Conservation (phyloP, 768 basidiomycete species). For the Russula virescens region DNA sequence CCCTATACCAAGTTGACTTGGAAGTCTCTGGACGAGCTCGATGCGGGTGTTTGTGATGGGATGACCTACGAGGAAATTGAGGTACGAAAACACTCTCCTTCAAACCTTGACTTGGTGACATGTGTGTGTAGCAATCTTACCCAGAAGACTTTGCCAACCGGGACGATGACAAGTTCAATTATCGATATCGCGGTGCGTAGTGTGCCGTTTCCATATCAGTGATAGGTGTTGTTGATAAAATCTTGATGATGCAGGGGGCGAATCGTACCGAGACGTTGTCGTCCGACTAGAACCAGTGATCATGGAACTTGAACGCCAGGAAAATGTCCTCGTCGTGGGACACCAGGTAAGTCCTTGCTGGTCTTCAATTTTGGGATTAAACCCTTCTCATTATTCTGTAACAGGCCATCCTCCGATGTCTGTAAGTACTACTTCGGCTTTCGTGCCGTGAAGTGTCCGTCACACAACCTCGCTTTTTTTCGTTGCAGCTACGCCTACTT, state of each 20-base stretch:
- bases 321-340: constrained; percentile 94
- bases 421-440: constrained; percentile 39
- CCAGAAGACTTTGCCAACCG: constrained; percentile 98
- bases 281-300: constrained; percentile 95
- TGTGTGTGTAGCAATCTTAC: constrained; percentile 63
- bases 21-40: constrained; percentile 97
- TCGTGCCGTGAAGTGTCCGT: not conserved
- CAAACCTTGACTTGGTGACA: not conserved
- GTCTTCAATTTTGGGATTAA: not conserved
- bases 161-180: constrained; percentile 99
- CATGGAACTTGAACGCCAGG: constrained; percentile 97
- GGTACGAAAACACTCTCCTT: constrained; percentile 37
- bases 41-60: constrained; percentile 98
- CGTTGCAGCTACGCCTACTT: constrained; percentile 87
- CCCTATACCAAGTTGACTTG: constrained; percentile 92
- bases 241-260: constrained; percentile 51
- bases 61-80: constrained; percentile 99
- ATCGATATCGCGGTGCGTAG: constrained; percentile 74
- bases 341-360: constrained; percentile 57
- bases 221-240: not conserved
- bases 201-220: not conserved
- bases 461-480: not conserved
- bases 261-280: constrained; percentile 97
- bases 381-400: not conserved
- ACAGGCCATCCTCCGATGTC: constrained; percentile 72